Evolutionary conservation across 495 filamentous ascomycete species (phyloP).

Genomic region (Hypomontagnella monticulosa): DNA sequence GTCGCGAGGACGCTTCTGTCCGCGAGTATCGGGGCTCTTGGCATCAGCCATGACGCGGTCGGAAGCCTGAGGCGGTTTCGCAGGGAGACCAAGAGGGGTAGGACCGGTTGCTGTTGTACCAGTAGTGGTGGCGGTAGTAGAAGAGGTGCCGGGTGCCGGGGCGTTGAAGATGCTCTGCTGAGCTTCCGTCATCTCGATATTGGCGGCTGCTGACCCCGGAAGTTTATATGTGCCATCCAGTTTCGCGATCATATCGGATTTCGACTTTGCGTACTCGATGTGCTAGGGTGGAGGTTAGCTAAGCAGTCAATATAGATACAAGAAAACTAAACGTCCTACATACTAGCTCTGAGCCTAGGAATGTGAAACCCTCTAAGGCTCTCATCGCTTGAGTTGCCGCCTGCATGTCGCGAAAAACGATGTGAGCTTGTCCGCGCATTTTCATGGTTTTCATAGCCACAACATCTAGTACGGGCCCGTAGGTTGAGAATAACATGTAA

Average conservation of each 20-base stretch:
- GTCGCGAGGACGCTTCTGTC: constrained; percentile 75
- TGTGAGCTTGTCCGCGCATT: constrained; percentile 94
- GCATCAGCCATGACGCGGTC: constrained; percentile 58
- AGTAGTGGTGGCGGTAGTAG: constrained; percentile 47
- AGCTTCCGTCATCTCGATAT: constrained; percentile 73
- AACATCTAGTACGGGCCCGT: constrained; percentile 94
- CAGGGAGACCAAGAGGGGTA: constrained; percentile 51
- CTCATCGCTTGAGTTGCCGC: constrained; percentile 90
- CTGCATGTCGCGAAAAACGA: constrained; percentile 88
- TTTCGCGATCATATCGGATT: constrained; percentile 85
- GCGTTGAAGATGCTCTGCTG: constrained; percentile 85
- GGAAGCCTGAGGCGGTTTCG: constrained; percentile 50
- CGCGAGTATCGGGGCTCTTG: constrained; percentile 54
- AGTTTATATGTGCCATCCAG: constrained; percentile 87
- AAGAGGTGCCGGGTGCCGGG: constrained; percentile 60
- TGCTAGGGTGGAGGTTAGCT: constrained; percentile 63
- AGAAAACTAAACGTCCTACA: constrained; percentile 39
- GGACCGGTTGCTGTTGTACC: constrained; percentile 50
- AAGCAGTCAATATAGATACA: neutral
- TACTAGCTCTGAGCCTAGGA: constrained; percentile 90
- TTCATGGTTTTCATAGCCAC: constrained; percentile 85
- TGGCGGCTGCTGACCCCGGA: constrained; percentile 63
- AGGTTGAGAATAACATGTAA: constrained; percentile 92
- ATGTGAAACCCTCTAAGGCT: constrained; percentile 83
- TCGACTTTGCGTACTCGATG: constrained; percentile 87